These are phyloP conservation scores for Juglanconis sp. DNA, from an alignment of 2,329 filamentous ascomycete genomes.

Conservation along the genomic window DNA sequence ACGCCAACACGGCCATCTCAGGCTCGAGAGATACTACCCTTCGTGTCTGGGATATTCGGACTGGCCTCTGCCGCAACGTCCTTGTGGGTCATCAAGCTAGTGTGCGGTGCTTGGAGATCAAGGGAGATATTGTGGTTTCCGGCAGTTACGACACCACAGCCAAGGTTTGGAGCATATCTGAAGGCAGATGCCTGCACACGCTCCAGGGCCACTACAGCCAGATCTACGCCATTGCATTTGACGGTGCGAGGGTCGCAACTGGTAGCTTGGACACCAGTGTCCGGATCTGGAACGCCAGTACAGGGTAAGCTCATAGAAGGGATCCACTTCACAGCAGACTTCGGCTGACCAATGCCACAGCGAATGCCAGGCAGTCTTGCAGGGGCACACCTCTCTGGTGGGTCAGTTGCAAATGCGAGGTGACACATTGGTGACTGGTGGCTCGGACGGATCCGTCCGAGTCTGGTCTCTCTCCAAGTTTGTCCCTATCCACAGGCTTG, in stretches of 20 bases:
- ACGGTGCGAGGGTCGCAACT: constrained; percentile 88
- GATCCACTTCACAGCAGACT: constrained; percentile 7
- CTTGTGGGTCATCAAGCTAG: constrained; percentile 93
- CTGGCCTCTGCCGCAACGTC: constrained; percentile 85
- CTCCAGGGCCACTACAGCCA: constrained; percentile 95
- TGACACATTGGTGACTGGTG: constrained; percentile 91
- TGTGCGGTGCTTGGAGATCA: constrained; percentile 91
- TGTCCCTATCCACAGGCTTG: constrained; percentile 87
- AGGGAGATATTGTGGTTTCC: constrained; percentile 95
- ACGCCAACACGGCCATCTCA: constrained; percentile 89
- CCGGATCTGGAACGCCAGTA: constrained; percentile 89
- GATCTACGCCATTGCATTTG: constrained; percentile 97
- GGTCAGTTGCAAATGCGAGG: constrained; percentile 95
- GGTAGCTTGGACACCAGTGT: constrained; percentile 96
- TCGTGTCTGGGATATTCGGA: constrained; percentile 89
- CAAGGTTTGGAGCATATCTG: constrained; percentile 95
- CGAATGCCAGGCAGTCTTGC: constrained; percentile 84
- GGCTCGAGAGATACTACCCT: constrained; percentile 93
- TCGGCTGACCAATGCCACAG: constrained; percentile 38
- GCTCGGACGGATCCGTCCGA: constrained; percentile 90
- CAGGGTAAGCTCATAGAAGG: constrained; percentile 59
- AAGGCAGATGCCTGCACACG: constrained; percentile 87
- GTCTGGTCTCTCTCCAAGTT: constrained; percentile 94
- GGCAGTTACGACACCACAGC: constrained; percentile 97
- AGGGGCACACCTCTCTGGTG: constrained; percentile 94